These are phyloP conservation scores for Alternaria burnsii DNA, from an alignment of 2,329 filamentous ascomycete genomes.

Conservation along the genomic window DNA sequence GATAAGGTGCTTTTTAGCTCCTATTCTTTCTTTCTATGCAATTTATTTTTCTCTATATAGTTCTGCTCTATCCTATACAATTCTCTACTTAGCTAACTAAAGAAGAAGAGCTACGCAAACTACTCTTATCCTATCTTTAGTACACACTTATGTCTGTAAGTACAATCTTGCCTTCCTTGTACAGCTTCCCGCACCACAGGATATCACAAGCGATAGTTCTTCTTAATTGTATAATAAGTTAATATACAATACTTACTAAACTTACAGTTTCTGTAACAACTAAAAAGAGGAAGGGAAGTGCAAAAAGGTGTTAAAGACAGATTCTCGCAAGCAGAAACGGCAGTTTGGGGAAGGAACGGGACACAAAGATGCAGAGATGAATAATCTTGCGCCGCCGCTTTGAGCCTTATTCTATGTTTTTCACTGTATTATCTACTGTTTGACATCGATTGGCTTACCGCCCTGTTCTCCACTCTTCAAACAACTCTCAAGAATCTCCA, in stretches of 20 bases:
- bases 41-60: neutral
- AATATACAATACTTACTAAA: neutral
- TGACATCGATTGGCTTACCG: constrained; percentile 41
- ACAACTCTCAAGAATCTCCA: constrained; percentile 62
- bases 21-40: neutral
- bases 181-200: neutral
- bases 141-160: neutral
- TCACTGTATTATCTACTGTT: constrained; percentile 6
- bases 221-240: neutral
- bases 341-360: neutral
- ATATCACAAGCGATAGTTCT: neutral
- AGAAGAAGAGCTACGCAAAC: neutral
- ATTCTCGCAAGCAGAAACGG: neutral
- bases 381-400: neutral
- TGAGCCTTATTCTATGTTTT: neutral
- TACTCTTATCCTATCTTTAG: neutral
- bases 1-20: neutral
- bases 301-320: neutral
- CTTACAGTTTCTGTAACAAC: neutral
- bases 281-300: neutral
- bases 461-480: constrained; percentile 53
- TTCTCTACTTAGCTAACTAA: neutral
- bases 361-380: neutral
- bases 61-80: neutral
- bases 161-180: neutral